Percentiles rank a stretch among this genome's conserved stretches.
Conservation (phyloP, 1,139 yeast species). For the Kodamaea anthophila region DNA sequence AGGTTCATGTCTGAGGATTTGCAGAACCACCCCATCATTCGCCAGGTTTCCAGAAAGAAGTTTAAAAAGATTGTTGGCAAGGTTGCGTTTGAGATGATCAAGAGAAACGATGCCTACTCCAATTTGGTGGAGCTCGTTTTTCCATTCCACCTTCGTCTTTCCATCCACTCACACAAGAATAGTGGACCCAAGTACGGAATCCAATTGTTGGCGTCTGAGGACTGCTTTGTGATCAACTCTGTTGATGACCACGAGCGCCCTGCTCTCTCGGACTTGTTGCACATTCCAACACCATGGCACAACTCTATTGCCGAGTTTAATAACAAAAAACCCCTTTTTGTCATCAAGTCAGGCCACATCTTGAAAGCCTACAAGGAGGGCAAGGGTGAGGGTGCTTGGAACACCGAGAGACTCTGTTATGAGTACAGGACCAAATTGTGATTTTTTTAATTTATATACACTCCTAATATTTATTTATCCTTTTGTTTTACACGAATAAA, state of each 20-base stretch:
- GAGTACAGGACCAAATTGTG: constrained; percentile 8
- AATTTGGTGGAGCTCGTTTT: constrained; percentile 54
- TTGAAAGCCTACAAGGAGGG: constrained; percentile 19
- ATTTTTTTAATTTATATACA: constrained; percentile 5
- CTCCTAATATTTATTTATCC: background rate
- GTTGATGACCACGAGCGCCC: constrained; percentile 26
- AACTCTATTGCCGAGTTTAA: constrained; percentile 45
- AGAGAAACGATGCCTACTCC: constrained; percentile 59
- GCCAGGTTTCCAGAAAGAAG: constrained; percentile 37
- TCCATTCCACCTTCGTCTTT: constrained; percentile 53
- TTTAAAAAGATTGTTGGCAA: constrained; percentile 46
- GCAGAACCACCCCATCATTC: constrained; percentile 32
- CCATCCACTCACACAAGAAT: constrained; percentile 57
- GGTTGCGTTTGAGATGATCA: constrained; percentile 60
- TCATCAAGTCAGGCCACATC: constrained; percentile 25
- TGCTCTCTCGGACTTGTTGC: constrained; percentile 40
- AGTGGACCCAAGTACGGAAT: constrained; percentile 56
- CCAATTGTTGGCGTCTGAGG: constrained; percentile 37
- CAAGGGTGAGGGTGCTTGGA: constrained; percentile 22
- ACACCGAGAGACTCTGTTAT: constrained; percentile 11
- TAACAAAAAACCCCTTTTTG: constrained; percentile 18
- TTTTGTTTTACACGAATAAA: background rate
- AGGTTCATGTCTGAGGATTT: constrained; percentile 58
- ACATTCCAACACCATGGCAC: constrained; percentile 67
- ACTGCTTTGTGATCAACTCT: constrained; percentile 34